phyloP scores from a whole-genome alignment of 768 basidiomycete species.

The Russula foetens region DNA sequence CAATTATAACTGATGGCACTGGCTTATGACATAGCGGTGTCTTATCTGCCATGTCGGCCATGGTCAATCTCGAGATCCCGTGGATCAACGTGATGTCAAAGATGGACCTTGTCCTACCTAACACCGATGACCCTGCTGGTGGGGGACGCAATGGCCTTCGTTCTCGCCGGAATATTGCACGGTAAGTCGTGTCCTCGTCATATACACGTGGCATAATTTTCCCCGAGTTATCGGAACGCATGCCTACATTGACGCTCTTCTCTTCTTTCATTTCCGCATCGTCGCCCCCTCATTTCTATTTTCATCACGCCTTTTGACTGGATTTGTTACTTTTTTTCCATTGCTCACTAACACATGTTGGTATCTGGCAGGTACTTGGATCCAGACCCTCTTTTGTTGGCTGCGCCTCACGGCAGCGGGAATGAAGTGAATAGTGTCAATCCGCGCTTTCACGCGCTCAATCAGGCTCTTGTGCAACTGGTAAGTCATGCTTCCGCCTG shows the following conservation, averaged over 20 bases:
- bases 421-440: constrained; percentile 48
- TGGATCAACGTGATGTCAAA: constrained; percentile 99
- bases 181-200: constrained; percentile 36
- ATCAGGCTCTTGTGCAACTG: constrained; percentile 90
- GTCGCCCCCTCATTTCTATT: background rate
- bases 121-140: constrained; percentile 46
- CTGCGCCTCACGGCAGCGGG: constrained; percentile 47
- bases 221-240: constrained; percentile 6
- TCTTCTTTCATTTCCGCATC: constrained; percentile 21
- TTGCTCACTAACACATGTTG: constrained; percentile 8
- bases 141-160: constrained; percentile 65
- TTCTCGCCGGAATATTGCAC: constrained; percentile 70
- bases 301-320: constrained; percentile 13
- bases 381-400: constrained; percentile 85
- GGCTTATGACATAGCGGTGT: constrained; percentile 56
- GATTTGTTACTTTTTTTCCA: constrained; percentile 9
- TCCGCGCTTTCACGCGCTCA: constrained; percentile 86
- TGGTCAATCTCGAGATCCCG: constrained; percentile 95
- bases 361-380: constrained; percentile 63
- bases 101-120: constrained; percentile 88
- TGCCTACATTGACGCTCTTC: constrained; percentile 12
- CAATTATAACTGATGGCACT: constrained; percentile 10
- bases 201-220: constrained; percentile 15
- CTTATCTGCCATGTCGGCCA: constrained; percentile 95
- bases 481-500: constrained; percentile 39